Evolutionary conservation across 306 rosid genomes (phyloP).

Genomic region (Medicago lupulina): DNA sequence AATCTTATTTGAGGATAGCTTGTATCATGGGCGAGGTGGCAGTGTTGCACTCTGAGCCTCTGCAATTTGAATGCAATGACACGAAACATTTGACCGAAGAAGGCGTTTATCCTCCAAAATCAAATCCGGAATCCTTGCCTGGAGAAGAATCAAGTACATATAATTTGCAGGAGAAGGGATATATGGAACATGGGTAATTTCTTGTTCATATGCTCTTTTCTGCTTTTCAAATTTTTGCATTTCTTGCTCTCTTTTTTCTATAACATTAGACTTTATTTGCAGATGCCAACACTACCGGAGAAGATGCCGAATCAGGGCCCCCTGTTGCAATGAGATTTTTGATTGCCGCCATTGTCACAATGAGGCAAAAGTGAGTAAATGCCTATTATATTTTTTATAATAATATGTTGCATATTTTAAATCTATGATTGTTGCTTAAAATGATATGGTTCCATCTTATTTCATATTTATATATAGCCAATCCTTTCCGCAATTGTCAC

Average conservation of each 20-base stretch:
- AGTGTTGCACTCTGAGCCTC: conserved; percentile 52
- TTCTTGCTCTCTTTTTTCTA: background rate
- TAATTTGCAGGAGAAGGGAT: conserved; percentile 61
- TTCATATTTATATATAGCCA: conserved; percentile 1
- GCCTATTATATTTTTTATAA: background rate
- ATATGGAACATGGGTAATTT: conserved; percentile 71
- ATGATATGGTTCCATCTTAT: conserved; percentile 5
- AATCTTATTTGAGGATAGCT: conserved; percentile 43
- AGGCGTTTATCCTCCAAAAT: conserved; percentile 37
- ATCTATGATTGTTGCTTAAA: background rate
- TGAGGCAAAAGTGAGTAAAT: conserved; percentile 51
- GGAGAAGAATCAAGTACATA: conserved; percentile 47
- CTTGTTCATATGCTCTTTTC: conserved; percentile 9
- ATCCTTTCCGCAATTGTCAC: background rate
- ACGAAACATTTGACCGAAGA: conserved; percentile 44
- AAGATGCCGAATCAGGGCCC: conserved; percentile 80
- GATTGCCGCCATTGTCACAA: conserved; percentile 92
- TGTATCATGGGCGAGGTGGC: conserved; percentile 65
- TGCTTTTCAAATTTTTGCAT: background rate
- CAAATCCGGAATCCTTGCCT: conserved; percentile 41
- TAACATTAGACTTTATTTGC: conserved; percentile 36
- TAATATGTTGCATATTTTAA: background rate
- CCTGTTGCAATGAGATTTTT: conserved; percentile 88
- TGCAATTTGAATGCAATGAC: conserved; percentile 55
- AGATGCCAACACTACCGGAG: conserved; percentile 83